Evolutionary conservation across 768 basidiomycete genomes (phyloP).

Genomic region (Suillus alpinus): DNA sequence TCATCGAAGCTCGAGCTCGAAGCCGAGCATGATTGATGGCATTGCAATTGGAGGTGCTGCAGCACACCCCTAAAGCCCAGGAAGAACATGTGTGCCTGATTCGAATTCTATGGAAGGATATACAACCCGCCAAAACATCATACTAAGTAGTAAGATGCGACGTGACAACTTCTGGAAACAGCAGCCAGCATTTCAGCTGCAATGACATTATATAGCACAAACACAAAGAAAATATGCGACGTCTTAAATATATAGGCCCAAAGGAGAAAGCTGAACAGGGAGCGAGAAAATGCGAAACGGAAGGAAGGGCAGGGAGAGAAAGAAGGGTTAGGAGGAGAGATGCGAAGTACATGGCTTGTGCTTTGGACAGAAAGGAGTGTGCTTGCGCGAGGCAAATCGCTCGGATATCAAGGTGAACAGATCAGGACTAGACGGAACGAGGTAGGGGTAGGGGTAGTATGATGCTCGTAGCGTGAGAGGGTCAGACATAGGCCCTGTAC

Average conservation of each 20-base stretch:
- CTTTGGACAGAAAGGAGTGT: conserved; percentile 26
- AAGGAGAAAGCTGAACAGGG: conserved; percentile 17
- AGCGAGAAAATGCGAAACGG: conserved; percentile 12
- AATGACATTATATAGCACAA: conserved; percentile 42
- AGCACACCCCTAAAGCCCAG: neutral
- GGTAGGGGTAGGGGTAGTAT: conserved; percentile 17
- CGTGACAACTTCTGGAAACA: neutral
- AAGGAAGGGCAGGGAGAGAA: conserved; percentile 13
- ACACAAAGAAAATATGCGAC: conserved; percentile 32
- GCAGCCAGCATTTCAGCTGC: conserved; percentile 17
- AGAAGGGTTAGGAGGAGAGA: conserved; percentile 25
- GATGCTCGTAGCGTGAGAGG: conserved; percentile 19
- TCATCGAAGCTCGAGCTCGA: neutral
- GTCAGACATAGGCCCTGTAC: conserved; percentile 25
- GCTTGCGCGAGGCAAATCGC: conserved; percentile 14
- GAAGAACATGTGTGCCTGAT: neutral
- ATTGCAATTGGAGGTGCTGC: neutral
- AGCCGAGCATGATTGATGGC: neutral
- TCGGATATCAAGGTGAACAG: conserved; percentile 28
- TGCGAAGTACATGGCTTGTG: conserved; percentile 32
- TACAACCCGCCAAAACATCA: neutral
- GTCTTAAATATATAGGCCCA: conserved; percentile 30
- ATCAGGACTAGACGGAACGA: conserved; percentile 23
- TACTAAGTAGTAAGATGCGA: neutral
- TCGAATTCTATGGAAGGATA: neutral